Evolutionary conservation across 116 monocot species (phyloP).

Genomic region (Iris pallida): DNA sequence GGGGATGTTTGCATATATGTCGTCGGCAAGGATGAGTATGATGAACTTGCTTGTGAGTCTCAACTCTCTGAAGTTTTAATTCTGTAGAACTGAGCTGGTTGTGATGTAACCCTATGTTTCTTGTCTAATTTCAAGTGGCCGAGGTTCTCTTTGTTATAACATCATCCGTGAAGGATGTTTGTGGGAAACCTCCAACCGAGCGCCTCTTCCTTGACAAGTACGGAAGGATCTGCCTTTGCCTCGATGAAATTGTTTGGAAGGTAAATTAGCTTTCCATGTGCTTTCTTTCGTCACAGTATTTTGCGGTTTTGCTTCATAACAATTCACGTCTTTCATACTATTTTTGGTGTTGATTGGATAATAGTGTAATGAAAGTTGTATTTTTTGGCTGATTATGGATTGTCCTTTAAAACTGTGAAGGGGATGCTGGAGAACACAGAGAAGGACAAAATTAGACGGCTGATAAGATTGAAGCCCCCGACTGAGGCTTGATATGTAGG

Average conservation of each 20-base stretch:
- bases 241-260: constrained; percentile 97
- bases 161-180: constrained; percentile 79
- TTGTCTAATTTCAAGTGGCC: constrained; percentile 42
- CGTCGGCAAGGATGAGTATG: constrained; percentile 97
- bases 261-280: constrained; percentile 21
- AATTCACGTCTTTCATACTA: too few species aligned
- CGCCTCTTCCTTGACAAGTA: constrained; percentile 91
- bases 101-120: not conserved
- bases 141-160: constrained; percentile 86
- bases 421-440: constrained; percentile 90
- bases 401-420: constrained; percentile 22
- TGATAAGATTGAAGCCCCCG: constrained; percentile 85
- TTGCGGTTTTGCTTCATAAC: too few species aligned
- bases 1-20: constrained; percentile 95
- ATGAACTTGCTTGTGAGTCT: constrained; percentile 90
- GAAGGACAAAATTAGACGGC: constrained; percentile 66
- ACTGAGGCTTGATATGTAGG: constrained; percentile 45
- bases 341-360: too few species aligned
- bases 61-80: not conserved
- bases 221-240: constrained; percentile 79
- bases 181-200: constrained; percentile 77
- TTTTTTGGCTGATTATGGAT: not conserved
- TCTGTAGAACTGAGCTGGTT: not conserved
- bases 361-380: too few species aligned
- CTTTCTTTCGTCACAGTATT: not conserved